These are phyloP conservation scores for Fraxinus angustifolia DNA, from an alignment of 305 asterid species.

Conservation along the genomic window DNA sequence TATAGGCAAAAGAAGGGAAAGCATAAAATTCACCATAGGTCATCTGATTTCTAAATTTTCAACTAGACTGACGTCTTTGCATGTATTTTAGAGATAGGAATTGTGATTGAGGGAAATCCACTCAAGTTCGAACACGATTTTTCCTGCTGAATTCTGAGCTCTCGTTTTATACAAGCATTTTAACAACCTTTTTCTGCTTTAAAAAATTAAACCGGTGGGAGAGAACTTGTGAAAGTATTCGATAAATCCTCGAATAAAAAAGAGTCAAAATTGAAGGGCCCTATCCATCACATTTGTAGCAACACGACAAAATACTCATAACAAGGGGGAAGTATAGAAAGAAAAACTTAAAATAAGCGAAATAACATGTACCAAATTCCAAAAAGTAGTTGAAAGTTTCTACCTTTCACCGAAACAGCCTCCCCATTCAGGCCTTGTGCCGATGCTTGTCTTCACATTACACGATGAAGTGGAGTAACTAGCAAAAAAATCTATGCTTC, in stretches of 20 bases:
- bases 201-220: not conserved
- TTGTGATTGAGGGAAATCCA: not conserved
- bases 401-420: constrained; percentile 32
- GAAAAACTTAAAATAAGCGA: not conserved
- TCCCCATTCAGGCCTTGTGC: constrained; percentile 13
- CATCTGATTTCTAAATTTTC: not conserved
- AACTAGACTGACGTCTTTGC: not conserved
- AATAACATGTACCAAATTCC: not conserved
- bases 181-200: not conserved
- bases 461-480: constrained; percentile 21
- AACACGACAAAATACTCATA: not conserved
- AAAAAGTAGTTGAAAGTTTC: constrained; percentile 11
- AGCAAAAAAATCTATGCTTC: constrained; percentile 22
- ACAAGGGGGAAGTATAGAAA: not conserved
- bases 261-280: not conserved
- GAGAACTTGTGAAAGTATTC: not conserved
- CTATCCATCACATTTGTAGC: not conserved
- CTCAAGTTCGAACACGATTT: not conserved
- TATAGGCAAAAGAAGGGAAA: not conserved
- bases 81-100: not conserved
- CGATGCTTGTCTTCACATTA: constrained; percentile 12
- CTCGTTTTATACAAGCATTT: not conserved
- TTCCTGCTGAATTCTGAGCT: not conserved
- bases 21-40: not conserved
- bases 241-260: not conserved